Evolutionary conservation across 148 eudicot species (phyloP).

Genomic region (Simmondsia chinensis): DNA sequence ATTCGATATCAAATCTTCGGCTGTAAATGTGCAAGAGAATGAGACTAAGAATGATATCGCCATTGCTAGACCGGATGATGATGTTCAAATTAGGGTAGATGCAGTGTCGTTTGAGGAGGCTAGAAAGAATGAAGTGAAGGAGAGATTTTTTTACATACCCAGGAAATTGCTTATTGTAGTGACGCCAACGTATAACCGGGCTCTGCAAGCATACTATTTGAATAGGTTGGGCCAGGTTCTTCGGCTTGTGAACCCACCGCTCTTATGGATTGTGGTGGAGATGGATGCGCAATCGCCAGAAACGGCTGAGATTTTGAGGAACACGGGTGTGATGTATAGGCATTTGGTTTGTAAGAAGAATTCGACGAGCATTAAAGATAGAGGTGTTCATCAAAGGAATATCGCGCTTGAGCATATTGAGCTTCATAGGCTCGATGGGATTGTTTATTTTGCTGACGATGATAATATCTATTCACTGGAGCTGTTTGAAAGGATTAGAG

Average conservation of each 20-base stretch:
- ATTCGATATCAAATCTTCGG: conserved; percentile 23
- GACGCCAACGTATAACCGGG: conserved; percentile 78
- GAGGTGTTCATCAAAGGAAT: conserved; percentile 94
- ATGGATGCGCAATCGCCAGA: conserved; percentile 54
- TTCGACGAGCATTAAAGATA: conserved; percentile 60
- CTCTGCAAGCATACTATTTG: conserved; percentile 62
- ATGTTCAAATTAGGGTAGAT: conserved; percentile 7
- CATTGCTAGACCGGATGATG: background rate
- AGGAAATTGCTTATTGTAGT: conserved; percentile 64
- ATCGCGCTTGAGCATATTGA: conserved; percentile 78
- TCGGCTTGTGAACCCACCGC: conserved; percentile 60
- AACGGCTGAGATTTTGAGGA: conserved; percentile 68
- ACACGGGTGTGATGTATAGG: conserved; percentile 72
- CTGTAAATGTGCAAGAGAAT: conserved; percentile 5
- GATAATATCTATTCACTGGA: conserved; percentile 82
- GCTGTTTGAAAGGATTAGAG: conserved; percentile 65
- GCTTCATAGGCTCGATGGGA: conserved; percentile 80
- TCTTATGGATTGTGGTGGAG: conserved; percentile 94
- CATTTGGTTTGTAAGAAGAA: conserved; percentile 73
- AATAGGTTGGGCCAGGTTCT: conserved; percentile 72
- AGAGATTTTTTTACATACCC: conserved; percentile 30
- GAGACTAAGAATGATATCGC: conserved; percentile 1
- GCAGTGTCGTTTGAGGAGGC: conserved; percentile 18
- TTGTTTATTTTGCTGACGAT: conserved; percentile 96
- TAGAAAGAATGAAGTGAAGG: conserved; percentile 8